Base-by-base conservation (phyloP, 1,139 yeast genomes). In the Diutina ranongensis region DNA sequence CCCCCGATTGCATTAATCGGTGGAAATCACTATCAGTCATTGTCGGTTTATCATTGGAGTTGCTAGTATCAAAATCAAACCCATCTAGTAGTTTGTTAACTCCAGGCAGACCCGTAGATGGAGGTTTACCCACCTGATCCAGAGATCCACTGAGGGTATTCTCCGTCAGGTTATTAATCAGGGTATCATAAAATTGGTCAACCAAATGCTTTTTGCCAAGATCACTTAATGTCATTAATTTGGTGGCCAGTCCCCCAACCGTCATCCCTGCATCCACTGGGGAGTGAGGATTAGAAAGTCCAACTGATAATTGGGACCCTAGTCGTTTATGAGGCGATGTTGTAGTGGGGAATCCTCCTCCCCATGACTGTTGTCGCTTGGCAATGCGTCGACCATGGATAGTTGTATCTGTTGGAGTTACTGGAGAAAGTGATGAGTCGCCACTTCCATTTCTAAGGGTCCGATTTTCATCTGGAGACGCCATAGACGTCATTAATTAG, bases 151-250 rank as follows among this genome's bases (percentile, higher is more conserved):
- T n/a, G 10, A 22, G 7, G 18, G 32, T 38, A 10, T 25, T 21
- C n/a, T 25, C 31, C 42, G 33, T 3, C 32, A 25, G 32, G 13
- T 38, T 38, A 16, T 38, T 38, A 4, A 38, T 38, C 42, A 25
- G 42, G 21, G 42, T 38, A 25, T 38, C 42, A 27, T 38, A 38
- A 25, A 38, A 38, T 25, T 38, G 42, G 9, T 22, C 32, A 1
- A 38, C 42, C 13, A 38, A 25, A 13, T 38, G 42, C 32, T 38
- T 38, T 15, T 38, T 38, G 19, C 42, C 42, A n/a, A 38, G 15
- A 16, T 38, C 42, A 4, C 18, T 25, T 8, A 38, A 16, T 18
- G 42, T 21, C 32, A 25, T 38, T 10, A 38, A 20, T 19, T 38
- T 38, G 13, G 42, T 22, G 8, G 40, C 22, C 40, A 22, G 22